phyloP scores from a whole-genome alignment of 208 protist genomes.

The Leishmania tarentolae region DNA sequence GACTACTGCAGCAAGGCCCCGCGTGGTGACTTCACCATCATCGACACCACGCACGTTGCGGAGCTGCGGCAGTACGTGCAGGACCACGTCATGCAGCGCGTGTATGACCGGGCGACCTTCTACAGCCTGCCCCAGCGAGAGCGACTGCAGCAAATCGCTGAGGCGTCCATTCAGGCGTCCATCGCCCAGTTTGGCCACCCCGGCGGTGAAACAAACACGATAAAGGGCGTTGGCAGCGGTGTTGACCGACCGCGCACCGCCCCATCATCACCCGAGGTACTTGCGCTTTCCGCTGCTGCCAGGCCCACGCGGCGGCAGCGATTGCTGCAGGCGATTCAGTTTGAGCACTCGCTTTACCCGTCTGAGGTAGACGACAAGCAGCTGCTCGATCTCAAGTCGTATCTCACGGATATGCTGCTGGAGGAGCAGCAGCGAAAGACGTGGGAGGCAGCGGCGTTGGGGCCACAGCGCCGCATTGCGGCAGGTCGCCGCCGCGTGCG shows the following conservation, averaged over 20 bases:
- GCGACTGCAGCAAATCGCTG: conserved; percentile 50
- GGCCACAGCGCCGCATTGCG: conserved; percentile 27
- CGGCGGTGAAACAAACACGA: conserved; percentile 24
- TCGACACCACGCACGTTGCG: conserved; percentile 74
- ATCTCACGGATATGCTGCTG: conserved; percentile 68
- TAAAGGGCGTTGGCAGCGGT: conserved; percentile 12
- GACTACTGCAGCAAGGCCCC: conserved; percentile 72
- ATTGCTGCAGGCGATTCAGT: conserved; percentile 61
- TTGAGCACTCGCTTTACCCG: conserved; percentile 85
- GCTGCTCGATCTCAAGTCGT: conserved; percentile 77
- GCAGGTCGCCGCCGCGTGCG: conserved; percentile 28
- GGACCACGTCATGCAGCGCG: conserved; percentile 72
- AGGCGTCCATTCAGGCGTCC: conserved; percentile 36
- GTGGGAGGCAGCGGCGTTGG: conserved; percentile 28
- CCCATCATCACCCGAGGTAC: conserved; percentile 3
- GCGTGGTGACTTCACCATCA: conserved; percentile 75
- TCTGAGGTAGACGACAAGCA: conserved; percentile 81
- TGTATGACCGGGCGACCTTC: conserved; percentile 76
- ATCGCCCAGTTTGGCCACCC: conserved; percentile 37
- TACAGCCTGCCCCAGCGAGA: conserved; percentile 68
- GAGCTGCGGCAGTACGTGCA: conserved; percentile 63
- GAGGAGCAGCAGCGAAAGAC: conserved; percentile 46
- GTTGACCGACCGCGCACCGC: conserved; percentile 26
- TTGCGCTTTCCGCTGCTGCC: conserved; percentile 22
- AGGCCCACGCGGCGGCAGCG: conserved; percentile 27